A percentile compares a stretch with the other conserved stretches of the same genome.
phyloP scores from a whole-genome alignment of 768 basidiomycete species.

The Pleurotus citrinopileatus region DNA sequence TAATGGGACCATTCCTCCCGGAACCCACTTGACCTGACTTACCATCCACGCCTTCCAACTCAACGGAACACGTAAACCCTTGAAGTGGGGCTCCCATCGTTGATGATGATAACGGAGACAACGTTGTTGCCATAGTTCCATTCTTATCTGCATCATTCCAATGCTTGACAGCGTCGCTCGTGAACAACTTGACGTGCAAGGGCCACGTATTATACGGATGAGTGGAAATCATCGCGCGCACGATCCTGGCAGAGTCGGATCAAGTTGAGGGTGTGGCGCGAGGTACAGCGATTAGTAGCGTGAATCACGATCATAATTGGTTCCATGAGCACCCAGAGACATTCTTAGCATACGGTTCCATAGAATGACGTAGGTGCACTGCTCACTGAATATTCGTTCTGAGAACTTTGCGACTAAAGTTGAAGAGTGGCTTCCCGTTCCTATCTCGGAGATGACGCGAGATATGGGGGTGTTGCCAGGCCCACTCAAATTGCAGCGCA shows the following conservation, averaged over 20 bases:
- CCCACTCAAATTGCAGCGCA: slow-evolving; percentile 81
- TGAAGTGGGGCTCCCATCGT: slow-evolving; percentile 33
- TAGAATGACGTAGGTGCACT: background rate
- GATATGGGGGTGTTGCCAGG: slow-evolving; percentile 77
- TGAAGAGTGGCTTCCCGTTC: slow-evolving; percentile 37
- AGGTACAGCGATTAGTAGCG: background rate
- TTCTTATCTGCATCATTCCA: slow-evolving; percentile 42
- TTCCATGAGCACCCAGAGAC: background rate
- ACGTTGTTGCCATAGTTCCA: background rate
- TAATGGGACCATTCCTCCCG: slow-evolving; percentile 54
- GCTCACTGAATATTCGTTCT: slow-evolving; percentile 47
- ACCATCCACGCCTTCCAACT: slow-evolving; percentile 71
- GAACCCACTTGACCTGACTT: slow-evolving; percentile 52
- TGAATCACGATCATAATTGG: background rate
- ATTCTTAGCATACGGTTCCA: background rate
- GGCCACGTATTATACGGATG: slow-evolving; percentile 75
- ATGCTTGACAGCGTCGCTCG: slow-evolving; percentile 49
- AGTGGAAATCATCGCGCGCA: slow-evolving; percentile 57
- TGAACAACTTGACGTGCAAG: slow-evolving; percentile 73
- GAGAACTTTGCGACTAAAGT: slow-evolving; percentile 28
- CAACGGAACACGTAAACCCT: slow-evolving; percentile 48
- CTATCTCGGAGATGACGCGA: slow-evolving; percentile 60
- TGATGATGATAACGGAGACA: too few relatives aligned
- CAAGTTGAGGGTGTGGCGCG: background rate
- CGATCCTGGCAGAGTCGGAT: slow-evolving; percentile 39